A percentile compares a stretch with the other conserved stretches of the same genome.
Evolutionary conservation across 768 basidiomycete species (phyloP).

Genomic region (Collybiopsis confluens): DNA sequence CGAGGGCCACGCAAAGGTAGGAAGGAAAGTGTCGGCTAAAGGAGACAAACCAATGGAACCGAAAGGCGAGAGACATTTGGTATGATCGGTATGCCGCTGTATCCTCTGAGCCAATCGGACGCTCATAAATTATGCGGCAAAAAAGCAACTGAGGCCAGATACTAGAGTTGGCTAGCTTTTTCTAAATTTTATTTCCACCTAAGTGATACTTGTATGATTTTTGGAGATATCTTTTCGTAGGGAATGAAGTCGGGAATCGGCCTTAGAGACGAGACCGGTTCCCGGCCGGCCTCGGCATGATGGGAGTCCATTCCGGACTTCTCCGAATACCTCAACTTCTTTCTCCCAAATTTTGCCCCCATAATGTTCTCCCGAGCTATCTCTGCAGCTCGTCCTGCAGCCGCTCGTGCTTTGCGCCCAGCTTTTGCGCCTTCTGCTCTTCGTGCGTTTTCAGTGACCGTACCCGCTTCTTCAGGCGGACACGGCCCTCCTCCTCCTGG

Average conservation of each 20-base stretch:
- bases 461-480: conserved; percentile 53
- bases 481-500: conserved; percentile 53
- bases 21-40: neutral
- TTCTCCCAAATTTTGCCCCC: neutral
- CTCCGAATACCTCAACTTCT: neutral
- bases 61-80: neutral
- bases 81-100: neutral
- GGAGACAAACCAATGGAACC: neutral
- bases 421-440: conserved; percentile 20
- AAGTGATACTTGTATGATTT: too few relatives aligned
- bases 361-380: conserved; percentile 12
- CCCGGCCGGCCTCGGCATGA: conserved; percentile 3
- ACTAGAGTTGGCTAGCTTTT: too few relatives aligned
- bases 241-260: too few relatives aligned
- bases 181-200: too few relatives aligned
- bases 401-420: conserved; percentile 9
- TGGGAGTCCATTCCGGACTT: neutral
- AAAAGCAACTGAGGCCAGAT: too few relatives aligned
- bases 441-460: conserved; percentile 58
- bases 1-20: neutral
- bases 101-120: too few relatives aligned
- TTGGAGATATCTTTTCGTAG: neutral
- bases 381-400: conserved; percentile 11
- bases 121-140: too few relatives aligned
- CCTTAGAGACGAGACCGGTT: neutral